phyloP scores from a whole-genome alignment of 305 asterid genomes.

The Euphrasia arctica region DNA sequence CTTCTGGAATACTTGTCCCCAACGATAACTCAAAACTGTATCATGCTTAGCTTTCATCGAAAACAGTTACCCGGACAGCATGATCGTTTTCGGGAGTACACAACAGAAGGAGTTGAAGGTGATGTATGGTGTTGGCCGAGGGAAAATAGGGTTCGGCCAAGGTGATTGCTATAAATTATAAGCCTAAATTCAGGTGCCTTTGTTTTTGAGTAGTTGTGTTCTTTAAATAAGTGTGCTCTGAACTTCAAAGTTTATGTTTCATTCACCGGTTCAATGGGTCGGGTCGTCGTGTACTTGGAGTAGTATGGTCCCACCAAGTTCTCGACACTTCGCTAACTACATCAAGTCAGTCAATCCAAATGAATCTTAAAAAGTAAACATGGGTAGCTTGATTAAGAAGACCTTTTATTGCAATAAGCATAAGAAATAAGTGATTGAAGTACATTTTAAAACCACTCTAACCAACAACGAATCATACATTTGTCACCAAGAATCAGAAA shows the following conservation, averaged over 20 bases:
- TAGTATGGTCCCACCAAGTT: no score
- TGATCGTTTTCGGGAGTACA: background rate
- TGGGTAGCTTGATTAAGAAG: background rate
- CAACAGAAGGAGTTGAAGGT: background rate
- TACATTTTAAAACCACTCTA: background rate
- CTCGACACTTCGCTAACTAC: no score
- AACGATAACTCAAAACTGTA: background rate
- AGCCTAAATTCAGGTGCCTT: no score
- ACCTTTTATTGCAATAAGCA: constrained; percentile 1
- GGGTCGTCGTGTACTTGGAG: no score
- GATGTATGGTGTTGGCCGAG: background rate
- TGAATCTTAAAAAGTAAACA: background rate
- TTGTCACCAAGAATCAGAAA: background rate
- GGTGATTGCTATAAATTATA: no score
- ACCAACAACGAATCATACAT: background rate
- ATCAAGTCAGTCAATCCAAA: background rate
- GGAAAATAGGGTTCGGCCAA: background rate
- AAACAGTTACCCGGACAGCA: background rate
- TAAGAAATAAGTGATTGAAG: background rate
- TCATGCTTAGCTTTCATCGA: background rate
- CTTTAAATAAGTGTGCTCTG: no score
- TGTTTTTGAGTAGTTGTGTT: no score
- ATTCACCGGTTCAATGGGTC: no score
- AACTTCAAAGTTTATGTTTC: no score
- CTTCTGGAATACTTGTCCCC: background rate